These are phyloP conservation scores for Jamesozyma rosinii DNA, from an alignment of 805 yeast genomes.

Conservation along the genomic window DNA sequence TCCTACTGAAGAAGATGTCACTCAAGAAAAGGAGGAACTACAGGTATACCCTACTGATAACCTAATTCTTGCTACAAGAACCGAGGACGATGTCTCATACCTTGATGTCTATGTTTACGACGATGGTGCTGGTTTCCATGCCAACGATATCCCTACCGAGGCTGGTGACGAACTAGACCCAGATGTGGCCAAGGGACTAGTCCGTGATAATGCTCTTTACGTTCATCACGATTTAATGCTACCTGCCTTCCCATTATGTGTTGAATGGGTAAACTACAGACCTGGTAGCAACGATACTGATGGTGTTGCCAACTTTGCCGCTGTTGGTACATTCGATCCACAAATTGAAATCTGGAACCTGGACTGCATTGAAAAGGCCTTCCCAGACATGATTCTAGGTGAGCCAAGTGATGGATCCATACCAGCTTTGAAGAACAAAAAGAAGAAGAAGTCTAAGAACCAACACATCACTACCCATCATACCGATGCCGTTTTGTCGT, in stretches of 20 bases:
- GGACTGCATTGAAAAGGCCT: slow-evolving; percentile 85
- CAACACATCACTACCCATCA: slow-evolving; percentile 66
- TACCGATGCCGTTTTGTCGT: slow-evolving; percentile 85
- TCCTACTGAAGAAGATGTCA: slow-evolving; percentile 44
- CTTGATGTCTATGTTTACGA: slow-evolving; percentile 91
- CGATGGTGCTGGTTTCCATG: slow-evolving; percentile 82
- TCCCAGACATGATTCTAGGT: slow-evolving; percentile 89
- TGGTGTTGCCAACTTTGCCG: slow-evolving; percentile 81
- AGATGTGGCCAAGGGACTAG: slow-evolving; percentile 65
- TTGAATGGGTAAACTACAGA: slow-evolving; percentile 82
- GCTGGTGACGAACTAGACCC: slow-evolving; percentile 54
- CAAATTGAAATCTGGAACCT: slow-evolving; percentile 95
- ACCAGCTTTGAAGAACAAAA: slow-evolving; percentile 33
- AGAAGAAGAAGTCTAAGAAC: slow-evolving; percentile 42
- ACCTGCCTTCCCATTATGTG: slow-evolving; percentile 93
- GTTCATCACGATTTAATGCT: slow-evolving; percentile 96
- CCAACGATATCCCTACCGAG: slow-evolving; percentile 55
- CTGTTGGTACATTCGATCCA: slow-evolving; percentile 94
- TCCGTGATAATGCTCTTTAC: slow-evolving; percentile 67
- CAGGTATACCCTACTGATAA: slow-evolving; percentile 88
- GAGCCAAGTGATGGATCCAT: slow-evolving; percentile 45
- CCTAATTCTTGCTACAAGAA: slow-evolving; percentile 80
- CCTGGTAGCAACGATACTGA: slow-evolving; percentile 44
- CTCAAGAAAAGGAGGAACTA: slow-evolving; percentile 73
- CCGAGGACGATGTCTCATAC: slow-evolving; percentile 90